phyloP scores from a whole-genome alignment of 139 green algal species.

The Coccomyxa sp. region DNA sequence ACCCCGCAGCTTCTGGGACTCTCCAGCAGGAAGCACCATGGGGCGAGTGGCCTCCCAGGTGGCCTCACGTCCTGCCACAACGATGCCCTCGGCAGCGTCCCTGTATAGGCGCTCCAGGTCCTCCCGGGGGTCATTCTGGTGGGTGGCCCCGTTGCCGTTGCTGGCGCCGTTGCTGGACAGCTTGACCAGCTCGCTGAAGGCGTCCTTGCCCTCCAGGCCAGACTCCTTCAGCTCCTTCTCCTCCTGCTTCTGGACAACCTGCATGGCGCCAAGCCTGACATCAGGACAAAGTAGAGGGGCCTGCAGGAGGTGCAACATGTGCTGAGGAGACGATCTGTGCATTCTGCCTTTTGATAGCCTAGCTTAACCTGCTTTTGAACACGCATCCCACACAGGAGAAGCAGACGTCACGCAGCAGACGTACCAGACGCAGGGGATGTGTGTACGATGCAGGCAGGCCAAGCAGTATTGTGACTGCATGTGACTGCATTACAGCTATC shows the following conservation, averaged over 20 bases:
- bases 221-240: not conserved
- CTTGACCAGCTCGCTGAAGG: conserved; percentile 82
- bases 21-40: conserved; percentile 43
- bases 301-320: too few relatives aligned
- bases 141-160: not conserved
- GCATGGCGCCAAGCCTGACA: not conserved
- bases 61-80: conserved; percentile 31
- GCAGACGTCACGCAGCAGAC: too few relatives aligned
- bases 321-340: too few relatives aligned
- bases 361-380: too few relatives aligned
- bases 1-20: conserved; percentile 70
- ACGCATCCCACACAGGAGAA: too few relatives aligned
- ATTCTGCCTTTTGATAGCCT: too few relatives aligned
- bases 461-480: too few relatives aligned
- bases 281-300: too few relatives aligned
- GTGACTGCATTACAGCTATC: too few relatives aligned
- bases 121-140: conserved; percentile 17
- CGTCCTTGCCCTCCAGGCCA: conserved; percentile 41
- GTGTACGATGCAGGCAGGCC: too few relatives aligned
- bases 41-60: conserved; percentile 72
- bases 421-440: too few relatives aligned
- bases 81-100: conserved; percentile 54
- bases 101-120: conserved; percentile 39
- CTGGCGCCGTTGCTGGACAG: not conserved
- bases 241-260: conserved; percentile 8